These are phyloP conservation scores for Daldinia bambusicola DNA, from an alignment of 495 filamentous ascomycete species.

Conservation along the genomic window DNA sequence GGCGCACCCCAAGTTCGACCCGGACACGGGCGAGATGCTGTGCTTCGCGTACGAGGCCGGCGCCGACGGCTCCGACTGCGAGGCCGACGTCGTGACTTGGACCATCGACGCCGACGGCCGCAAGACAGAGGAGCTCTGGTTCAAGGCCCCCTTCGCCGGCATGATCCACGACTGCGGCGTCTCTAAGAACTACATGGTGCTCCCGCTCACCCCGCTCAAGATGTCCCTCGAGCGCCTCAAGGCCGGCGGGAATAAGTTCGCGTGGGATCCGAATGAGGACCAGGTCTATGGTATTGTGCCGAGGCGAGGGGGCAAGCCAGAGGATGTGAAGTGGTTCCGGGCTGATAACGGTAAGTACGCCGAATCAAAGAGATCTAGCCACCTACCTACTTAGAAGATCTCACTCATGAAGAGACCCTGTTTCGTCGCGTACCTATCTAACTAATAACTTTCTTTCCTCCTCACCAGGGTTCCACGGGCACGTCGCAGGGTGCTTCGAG, in stretches of 20 bases:
- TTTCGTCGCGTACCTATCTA: not conserved
- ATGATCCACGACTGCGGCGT: conserved; percentile 69
- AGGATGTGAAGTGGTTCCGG: conserved; percentile 62
- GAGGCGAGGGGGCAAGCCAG: conserved; percentile 57
- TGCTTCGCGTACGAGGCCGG: conserved; percentile 66
- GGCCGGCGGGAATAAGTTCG: conserved; percentile 65
- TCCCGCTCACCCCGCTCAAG: conserved; percentile 64
- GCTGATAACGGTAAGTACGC: conserved; percentile 57
- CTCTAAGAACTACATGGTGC: conserved; percentile 62
- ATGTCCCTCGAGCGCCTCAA: conserved; percentile 63
- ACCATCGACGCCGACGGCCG: conserved; percentile 55
- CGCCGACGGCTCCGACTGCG: conserved; percentile 56
- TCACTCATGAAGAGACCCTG: no score
- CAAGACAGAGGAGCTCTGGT: conserved; percentile 59
- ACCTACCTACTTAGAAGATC: no score
- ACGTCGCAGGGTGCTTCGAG: conserved; percentile 63
- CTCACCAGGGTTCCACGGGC: conserved; percentile 61
- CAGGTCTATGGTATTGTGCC: conserved; percentile 63
- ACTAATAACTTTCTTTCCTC: not conserved
- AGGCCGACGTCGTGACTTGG: conserved; percentile 61
- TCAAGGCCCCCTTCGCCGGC: conserved; percentile 62
- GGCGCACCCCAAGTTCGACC: conserved; percentile 71
- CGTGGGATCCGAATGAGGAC: conserved; percentile 64
- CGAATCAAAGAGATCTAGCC: no score
- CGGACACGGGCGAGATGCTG: conserved; percentile 65